These are phyloP conservation scores for Botrytis fragariae DNA, from an alignment of 2,329 filamentous ascomycete species.

Conservation along the genomic window DNA sequence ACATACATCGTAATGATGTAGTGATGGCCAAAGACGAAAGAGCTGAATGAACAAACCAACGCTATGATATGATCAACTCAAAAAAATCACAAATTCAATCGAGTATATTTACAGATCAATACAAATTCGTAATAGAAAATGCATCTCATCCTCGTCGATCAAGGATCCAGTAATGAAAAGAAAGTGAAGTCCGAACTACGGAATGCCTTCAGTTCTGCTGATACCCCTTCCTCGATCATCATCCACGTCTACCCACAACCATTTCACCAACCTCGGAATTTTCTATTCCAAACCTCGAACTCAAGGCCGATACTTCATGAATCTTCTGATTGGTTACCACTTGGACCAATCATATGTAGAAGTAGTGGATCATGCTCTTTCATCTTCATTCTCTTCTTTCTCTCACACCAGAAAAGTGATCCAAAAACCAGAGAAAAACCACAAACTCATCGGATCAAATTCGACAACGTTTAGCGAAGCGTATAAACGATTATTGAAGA, in stretches of 20 bases:
- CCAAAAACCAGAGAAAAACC: conserved; percentile 11
- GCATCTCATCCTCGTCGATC: neutral
- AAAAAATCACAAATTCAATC: neutral
- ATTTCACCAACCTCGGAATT: neutral
- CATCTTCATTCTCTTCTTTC: neutral
- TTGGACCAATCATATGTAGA: conserved; percentile 2
- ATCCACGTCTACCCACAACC: neutral
- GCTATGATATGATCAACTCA: neutral
- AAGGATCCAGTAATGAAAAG: conserved; percentile 6
- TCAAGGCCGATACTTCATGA: neutral
- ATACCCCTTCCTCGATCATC: neutral
- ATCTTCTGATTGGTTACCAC: conserved; percentile 12
- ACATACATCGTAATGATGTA: neutral
- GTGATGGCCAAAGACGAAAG: neutral
- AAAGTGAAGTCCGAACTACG: conserved; percentile 9
- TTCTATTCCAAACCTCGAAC: neutral
- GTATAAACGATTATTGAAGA: neutral
- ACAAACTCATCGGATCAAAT: conserved; percentile 11
- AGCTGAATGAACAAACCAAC: neutral
- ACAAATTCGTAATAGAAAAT: conserved; percentile 13
- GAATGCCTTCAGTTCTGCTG: conserved; percentile 5
- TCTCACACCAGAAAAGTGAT: neutral
- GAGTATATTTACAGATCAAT: neutral
- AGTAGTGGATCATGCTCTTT: neutral
- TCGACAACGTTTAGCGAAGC: neutral